Evolutionary conservation across 495 filamentous ascomycete genomes (phyloP).

Genomic region (Letharia columbiana): DNA sequence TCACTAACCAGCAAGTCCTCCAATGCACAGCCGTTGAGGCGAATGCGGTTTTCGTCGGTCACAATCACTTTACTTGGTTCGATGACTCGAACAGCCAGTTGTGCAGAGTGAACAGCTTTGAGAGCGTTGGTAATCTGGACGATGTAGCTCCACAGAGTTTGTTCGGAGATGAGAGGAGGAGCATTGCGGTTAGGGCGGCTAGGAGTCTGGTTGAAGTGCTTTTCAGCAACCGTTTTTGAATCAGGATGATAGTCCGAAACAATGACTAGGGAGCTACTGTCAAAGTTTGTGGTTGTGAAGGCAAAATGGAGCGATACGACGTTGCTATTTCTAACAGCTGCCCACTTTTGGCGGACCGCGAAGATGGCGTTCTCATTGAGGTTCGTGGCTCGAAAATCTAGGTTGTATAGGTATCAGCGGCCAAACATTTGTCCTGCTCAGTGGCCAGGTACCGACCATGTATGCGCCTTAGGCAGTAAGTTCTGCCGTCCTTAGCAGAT

Average conservation of each 20-base stretch:
- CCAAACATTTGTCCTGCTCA: conserved; percentile 19
- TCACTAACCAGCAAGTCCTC: conserved; percentile 81
- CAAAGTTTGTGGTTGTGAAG: conserved; percentile 86
- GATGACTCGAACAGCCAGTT: conserved; percentile 75
- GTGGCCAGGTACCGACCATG: conserved; percentile 47
- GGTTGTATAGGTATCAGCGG: conserved; percentile 23
- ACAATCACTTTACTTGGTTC: conserved; percentile 79
- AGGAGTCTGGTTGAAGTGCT: conserved; percentile 44
- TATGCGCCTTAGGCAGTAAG: conserved; percentile 74
- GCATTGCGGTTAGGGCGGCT: conserved; percentile 37
- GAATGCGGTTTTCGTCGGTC: conserved; percentile 63
- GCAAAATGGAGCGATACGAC: conserved; percentile 85
- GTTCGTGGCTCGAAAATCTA: conserved; percentile 63
- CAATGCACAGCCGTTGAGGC: conserved; percentile 80
- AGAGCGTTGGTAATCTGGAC: conserved; percentile 86
- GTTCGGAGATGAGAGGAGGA: conserved; percentile 56
- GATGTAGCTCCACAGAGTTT: conserved; percentile 82
- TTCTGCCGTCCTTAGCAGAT: conserved; percentile 73
- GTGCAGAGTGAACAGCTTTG: conserved; percentile 71
- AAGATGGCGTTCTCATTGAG: conserved; percentile 74
- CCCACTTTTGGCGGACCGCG: conserved; percentile 84
- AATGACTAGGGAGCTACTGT: conserved; percentile 89
- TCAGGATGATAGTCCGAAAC: conserved; percentile 89
- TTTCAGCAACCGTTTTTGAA: conserved; percentile 81
- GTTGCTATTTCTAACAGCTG: conserved; percentile 68